phyloP scores from a whole-genome alignment of 768 basidiomycete genomes.

The Phaeolepiota aurea region DNA sequence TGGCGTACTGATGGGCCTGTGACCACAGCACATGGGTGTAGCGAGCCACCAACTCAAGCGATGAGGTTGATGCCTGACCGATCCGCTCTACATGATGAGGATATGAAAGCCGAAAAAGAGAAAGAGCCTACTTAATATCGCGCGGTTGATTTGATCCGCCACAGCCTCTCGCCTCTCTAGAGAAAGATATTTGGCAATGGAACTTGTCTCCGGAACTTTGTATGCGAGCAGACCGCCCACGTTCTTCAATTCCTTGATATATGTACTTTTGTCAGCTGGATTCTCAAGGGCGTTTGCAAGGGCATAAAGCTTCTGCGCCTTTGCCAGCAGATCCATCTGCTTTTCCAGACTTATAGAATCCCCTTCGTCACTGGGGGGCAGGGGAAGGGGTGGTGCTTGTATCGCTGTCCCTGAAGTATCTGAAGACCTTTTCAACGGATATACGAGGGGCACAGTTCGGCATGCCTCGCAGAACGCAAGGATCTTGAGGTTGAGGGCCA shows the following conservation, averaged over 20 bases:
- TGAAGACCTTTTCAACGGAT: constrained; percentile 17
- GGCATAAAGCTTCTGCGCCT: constrained; percentile 60
- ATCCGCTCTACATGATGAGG: constrained; percentile 34
- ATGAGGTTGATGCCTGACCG: constrained; percentile 44
- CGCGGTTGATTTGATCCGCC: constrained; percentile 83
- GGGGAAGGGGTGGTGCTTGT: constrained; percentile 7
- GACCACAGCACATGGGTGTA: constrained; percentile 60
- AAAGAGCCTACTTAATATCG: constrained; percentile 55
- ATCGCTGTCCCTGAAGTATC: constrained; percentile 6
- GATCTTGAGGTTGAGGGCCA: constrained; percentile 80
- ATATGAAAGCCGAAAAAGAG: not conserved
- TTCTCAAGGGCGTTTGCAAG: constrained; percentile 49
- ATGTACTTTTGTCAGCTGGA: constrained; percentile 48
- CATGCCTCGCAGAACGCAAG: constrained; percentile 83
- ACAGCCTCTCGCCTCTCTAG: constrained; percentile 73
- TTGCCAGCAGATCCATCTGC: constrained; percentile 41
- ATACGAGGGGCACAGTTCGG: constrained; percentile 58
- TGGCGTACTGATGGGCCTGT: constrained; percentile 39
- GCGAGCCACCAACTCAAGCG: constrained; percentile 56
- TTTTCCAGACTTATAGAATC: constrained; percentile 26
- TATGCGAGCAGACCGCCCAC: constrained; percentile 83
- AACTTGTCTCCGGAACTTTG: constrained; percentile 67
- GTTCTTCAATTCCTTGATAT: constrained; percentile 61
- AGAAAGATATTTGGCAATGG: constrained; percentile 66
- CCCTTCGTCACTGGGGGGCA: constrained; percentile 13